These are phyloP conservation scores for Cystobasidium pallidum DNA, from an alignment of 1,284 basidiomycete genomes.

Conservation along the genomic window DNA sequence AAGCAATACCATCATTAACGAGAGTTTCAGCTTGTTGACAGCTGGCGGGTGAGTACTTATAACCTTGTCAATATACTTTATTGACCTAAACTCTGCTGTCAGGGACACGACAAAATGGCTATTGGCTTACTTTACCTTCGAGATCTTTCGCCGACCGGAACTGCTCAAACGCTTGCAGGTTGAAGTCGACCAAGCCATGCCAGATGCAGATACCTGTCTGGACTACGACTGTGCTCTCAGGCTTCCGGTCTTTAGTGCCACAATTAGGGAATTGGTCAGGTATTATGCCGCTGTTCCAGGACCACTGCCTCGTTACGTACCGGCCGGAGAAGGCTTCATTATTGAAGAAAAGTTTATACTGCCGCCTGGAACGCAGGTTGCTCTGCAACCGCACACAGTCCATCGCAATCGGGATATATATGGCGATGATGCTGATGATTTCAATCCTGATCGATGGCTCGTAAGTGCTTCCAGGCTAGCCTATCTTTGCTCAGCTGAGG, in stretches of 20 bases:
- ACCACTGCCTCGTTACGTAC: slow-evolving; percentile 26
- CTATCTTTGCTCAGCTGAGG: too few species aligned
- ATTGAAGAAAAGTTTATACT: slow-evolving; percentile 8
- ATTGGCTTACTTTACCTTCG: slow-evolving; percentile 6
- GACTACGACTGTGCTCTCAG: slow-evolving; percentile 18
- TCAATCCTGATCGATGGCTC: slow-evolving; percentile 60
- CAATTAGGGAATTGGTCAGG: slow-evolving; percentile 10
- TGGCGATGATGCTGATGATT: slow-evolving; percentile 59
- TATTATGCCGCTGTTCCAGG: slow-evolving; percentile 20
- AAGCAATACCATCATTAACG: slow-evolving; percentile 30
- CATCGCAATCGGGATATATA: slow-evolving; percentile 57
- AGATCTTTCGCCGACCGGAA: slow-evolving; percentile 22
- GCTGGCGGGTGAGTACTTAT: slow-evolving; percentile 8
- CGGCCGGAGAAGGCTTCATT: slow-evolving; percentile 3
- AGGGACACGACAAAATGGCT: slow-evolving; percentile 19
- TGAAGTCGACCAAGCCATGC: slow-evolving; percentile 29
- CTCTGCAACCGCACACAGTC: slow-evolving; percentile 25
- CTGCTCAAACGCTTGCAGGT: slow-evolving; percentile 9
- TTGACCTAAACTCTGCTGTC: neutral
- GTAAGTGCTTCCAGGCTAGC: slow-evolving; percentile 20
- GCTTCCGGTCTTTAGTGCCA: slow-evolving; percentile 19
- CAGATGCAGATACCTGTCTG: slow-evolving; percentile 10
- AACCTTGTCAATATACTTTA: neutral
- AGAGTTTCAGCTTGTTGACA: slow-evolving; percentile 17
- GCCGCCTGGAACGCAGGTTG: slow-evolving; percentile 30